Base-by-base conservation (phyloP, 176 grass and related monocot species). In the Ananas comosus region DNA sequence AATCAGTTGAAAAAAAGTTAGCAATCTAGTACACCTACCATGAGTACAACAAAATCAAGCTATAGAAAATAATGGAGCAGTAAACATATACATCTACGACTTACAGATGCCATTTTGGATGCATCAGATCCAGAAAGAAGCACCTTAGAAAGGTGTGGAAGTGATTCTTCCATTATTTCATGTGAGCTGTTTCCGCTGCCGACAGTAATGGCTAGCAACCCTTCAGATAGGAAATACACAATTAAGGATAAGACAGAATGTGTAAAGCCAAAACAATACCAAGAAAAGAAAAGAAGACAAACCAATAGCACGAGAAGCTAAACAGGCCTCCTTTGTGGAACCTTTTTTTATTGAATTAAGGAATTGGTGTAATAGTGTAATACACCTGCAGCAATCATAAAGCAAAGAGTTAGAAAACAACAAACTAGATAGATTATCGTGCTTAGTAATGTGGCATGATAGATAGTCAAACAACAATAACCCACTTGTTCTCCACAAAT, bases 401-500 rank as follows among this genome's bases (percentile, higher is more conserved):
- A 63, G 48, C 19, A 27, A 25, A 28, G 78, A 80, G 5, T 70
- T 66, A 49, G 28, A 48, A 14, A 16, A 69, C 48, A 57, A 51
- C n/a, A 51, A 33, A 13, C 25, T 18, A 19, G 24, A 11, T 17
- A 33, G 22, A 61, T 13, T 29, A 72, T 19, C 52, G 8, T 61
- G 8, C 10, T 33, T 14, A 12, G 2, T 3, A 72, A 27, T 12
- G 24, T 12, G 33, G n/a, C 51, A 22, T 13, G 53, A 58, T 16
- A 19, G 12, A 0, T 28, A 57, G 12, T 48, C 24, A 12, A 8
- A 27, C 52, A 19, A 21, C 57, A 68, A 0, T 12, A 76, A 74
- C 82, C 68, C 78, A 96, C 92, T 90, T 99, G 74, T 90, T 88
- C 63, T 91, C 90, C 51, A 93, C 70, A 82, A 88, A 84, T 47